These are phyloP conservation scores for Schizophyllum commune DNA, from an alignment of 1,284 basidiomycete species.

Conservation along the genomic window DNA sequence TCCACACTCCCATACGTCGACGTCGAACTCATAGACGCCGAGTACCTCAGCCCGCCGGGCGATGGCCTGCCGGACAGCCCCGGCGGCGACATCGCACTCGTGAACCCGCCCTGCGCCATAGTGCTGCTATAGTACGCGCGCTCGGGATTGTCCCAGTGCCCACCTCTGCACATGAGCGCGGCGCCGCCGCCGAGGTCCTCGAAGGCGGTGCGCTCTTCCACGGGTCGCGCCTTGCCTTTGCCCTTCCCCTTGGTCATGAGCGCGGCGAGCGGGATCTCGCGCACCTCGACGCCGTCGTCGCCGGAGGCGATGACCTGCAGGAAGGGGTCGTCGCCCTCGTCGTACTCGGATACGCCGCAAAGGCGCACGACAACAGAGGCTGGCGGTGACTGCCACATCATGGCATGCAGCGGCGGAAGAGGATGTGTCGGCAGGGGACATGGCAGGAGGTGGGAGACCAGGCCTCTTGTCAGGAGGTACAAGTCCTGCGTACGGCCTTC, in stretches of 20 bases:
- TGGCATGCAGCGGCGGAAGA: conserved; percentile 40
- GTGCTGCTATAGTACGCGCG: conserved; percentile 22
- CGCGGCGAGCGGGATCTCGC: conserved; percentile 45
- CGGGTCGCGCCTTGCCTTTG: conserved; percentile 37
- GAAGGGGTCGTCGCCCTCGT: conserved; percentile 28
- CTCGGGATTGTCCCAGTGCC: conserved; percentile 58
- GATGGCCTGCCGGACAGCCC: background rate
- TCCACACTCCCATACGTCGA: conserved; percentile 45
- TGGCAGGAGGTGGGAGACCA: conserved; percentile 57
- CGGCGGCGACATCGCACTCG: conserved; percentile 18
- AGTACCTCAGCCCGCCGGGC: background rate
- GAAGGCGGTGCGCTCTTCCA: conserved; percentile 37
- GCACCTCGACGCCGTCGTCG: conserved; percentile 62
- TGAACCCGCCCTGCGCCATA: conserved; percentile 29
- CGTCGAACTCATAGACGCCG: conserved; percentile 22
- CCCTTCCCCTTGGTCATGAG: conserved; percentile 32
- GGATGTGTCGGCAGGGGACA: conserved; percentile 56
- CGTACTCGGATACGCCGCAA: conserved; percentile 28
- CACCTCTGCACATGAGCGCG: conserved; percentile 57
- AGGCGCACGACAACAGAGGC: conserved; percentile 43
- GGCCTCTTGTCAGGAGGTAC: conserved; percentile 61
- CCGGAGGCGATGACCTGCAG: conserved; percentile 62
- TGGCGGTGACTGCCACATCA: conserved; percentile 56
- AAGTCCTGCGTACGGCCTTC: conserved; percentile 28
- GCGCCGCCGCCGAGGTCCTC: conserved; percentile 51